phyloP scores from a whole-genome alignment of 148 eudicot genomes.

The Cornus kousa region DNA sequence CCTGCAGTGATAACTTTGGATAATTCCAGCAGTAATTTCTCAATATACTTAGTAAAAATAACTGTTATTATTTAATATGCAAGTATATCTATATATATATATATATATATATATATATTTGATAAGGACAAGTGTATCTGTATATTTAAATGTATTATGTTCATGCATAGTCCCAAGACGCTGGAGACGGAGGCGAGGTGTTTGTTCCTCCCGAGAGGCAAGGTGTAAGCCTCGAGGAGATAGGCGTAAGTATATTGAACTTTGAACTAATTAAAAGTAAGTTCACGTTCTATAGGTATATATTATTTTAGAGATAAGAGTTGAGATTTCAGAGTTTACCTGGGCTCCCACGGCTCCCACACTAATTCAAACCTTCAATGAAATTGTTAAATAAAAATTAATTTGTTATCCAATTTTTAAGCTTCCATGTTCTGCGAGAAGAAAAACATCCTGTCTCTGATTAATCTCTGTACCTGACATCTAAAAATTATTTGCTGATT shows the following conservation, averaged over 20 bases:
- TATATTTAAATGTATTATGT: constrained; percentile 18
- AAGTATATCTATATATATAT: neutral
- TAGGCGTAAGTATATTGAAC: constrained; percentile 57
- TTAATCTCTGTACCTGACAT: neutral
- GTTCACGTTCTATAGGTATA: neutral
- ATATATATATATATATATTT: too few species aligned
- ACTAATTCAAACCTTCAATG: neutral
- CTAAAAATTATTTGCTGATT: neutral
- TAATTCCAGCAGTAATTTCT: constrained; percentile 59
- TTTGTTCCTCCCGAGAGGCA: constrained; percentile 38
- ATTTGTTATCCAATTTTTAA: too few species aligned
- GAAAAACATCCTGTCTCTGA: neutral
- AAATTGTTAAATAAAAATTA: neutral
- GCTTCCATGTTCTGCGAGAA: neutral
- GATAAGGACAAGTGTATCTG: neutral
- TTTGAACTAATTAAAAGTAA: constrained; percentile 24
- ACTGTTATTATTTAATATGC: neutral
- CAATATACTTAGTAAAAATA: constrained; percentile 8
- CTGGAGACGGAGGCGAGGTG: constrained; percentile 48
- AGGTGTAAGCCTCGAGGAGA: constrained; percentile 53
- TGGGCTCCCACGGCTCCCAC: too few species aligned
- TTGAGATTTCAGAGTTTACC: too few species aligned
- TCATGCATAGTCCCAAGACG: constrained; percentile 62
- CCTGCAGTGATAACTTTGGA: constrained; percentile 68
- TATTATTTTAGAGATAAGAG: neutral